Base-by-base conservation (phyloP, 2,329 filamentous ascomycete genomes). In the Cladophialophora bantiana region DNA sequence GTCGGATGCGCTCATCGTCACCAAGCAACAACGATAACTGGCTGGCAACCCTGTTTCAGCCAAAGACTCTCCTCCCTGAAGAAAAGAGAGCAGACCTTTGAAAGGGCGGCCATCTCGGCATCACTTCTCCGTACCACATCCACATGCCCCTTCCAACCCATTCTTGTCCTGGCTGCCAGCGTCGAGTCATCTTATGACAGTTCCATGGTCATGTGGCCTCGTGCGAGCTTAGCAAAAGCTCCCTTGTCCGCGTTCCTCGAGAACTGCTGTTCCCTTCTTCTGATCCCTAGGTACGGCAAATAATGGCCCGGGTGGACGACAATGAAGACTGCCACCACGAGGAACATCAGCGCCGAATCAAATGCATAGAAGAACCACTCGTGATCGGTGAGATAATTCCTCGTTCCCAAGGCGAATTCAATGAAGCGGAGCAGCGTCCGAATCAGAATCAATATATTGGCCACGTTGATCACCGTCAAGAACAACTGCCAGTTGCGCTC, bases 301-400 rank as follows among this genome's bases (percentile, higher is more conserved):
- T 66, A 70, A 50, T 70, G 59, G 42, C 68, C 68, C 3, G 68
- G 68, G 20, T 70, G 68, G 18, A 70, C 55, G 50, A 67, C 48
- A 54, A 66, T 54, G 60, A 70, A 70, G 38, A 62, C n/a, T 2
- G 35, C 31, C 15, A 52, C 68, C 36, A 70, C 68, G 18, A 66
- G 31, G 45, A 68, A 64, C 65, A 70, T 70, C 55, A 70, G 45
- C 9, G 59, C 59, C 50, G 68, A 65, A 32, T 70, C 68, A 48
- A 70, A 70, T 18, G 57, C 62, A 54, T 70, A 70, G 59, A 70
- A 70, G 60, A 68, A 68, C 68, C 65, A 67, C 45, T 70, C 68
- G 38, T 70, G 48, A 57, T 68, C 59, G 52, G 64, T 59, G 26
- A 70, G 65, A 31, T 70, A 70, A 60, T 68, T 70, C 26, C 6